Evolutionary conservation across 768 basidiomycete genomes (phyloP), one percentile per base, ranked within the genome.

Genomic region (Boletus rex-veris): DNA sequence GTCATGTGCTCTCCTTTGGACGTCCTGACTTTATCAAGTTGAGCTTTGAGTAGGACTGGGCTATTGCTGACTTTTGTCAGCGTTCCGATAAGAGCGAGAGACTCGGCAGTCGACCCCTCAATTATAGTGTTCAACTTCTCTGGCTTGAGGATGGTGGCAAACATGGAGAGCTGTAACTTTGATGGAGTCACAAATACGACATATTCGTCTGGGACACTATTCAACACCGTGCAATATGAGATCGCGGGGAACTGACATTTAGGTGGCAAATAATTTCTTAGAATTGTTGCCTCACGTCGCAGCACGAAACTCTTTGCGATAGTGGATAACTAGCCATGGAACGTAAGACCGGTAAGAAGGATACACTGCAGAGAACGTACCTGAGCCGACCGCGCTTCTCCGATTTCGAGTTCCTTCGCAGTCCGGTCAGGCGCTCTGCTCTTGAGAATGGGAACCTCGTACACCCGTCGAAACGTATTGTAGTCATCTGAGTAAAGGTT

Each of bases 101-200:
- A 87, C 60, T 89, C 85, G 0, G 86, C 86, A 0, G 86, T 89
- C 1, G 83, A 83, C 46, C 84, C 81, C 59, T 85, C 78, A 26
- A 87, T 80, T 7, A 95, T 73, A 45, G 80, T 78, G 55, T 86
- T 82, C 26, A 94, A 69, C 53, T 82, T 82, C 47, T 85, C 82
- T 0, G 86, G 84, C 28, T 83, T 77, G 7, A 99, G 80, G 11
- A 98, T 84, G 40, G 78, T 83, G 10, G 77, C 73, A 63, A 94
- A 92, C 62, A 98, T 86, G 12, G 81, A 75, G 7, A 90, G 70
- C 62, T 99, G 96, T 16, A 97, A 73, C n/a, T 72, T 45, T 1
- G 93, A 94, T 0, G 97, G 96, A 6, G 85, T 85, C 30, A 97
- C 78, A 68, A 98, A 98, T n/a, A 98, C 85, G n/a, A 96, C 89